These are phyloP conservation scores for Piloderma croceum DNA, from an alignment of 768 basidiomycete species.

Conservation along the genomic window DNA sequence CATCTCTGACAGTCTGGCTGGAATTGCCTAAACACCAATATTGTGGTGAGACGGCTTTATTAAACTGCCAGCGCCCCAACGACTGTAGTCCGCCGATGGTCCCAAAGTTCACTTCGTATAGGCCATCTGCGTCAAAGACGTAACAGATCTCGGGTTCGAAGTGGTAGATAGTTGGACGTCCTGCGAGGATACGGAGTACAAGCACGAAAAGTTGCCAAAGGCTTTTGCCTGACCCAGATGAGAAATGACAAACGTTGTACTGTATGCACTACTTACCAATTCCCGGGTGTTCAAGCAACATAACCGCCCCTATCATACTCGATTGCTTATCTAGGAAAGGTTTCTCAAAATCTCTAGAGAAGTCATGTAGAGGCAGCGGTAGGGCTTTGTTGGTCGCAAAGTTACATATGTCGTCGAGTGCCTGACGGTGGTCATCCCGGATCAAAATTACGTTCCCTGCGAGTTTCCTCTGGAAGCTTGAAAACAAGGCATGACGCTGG, in stretches of 20 bases:
- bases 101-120: slow-evolving; percentile 8
- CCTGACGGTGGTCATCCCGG: too few relatives aligned
- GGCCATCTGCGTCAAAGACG: slow-evolving; percentile 11
- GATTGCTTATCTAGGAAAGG: too few relatives aligned
- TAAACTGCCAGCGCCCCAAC: slow-evolving; percentile 6
- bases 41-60: slow-evolving; percentile 5
- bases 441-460: too few relatives aligned
- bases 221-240: slow-evolving; percentile 10
- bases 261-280: slow-evolving; percentile 11
- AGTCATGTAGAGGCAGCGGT: too few relatives aligned
- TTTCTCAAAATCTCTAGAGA: too few relatives aligned
- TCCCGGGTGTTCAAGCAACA: slow-evolving; percentile 12
- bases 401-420: too few relatives aligned
- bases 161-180: slow-evolving; percentile 14
- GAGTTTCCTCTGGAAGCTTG: too few relatives aligned
- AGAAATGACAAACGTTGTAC: slow-evolving; percentile 6
- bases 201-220: too few relatives aligned
- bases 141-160: slow-evolving; percentile 8
- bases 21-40: slow-evolving; percentile 14
- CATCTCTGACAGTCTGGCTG: slow-evolving; percentile 7
- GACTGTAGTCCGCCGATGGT: too few relatives aligned
- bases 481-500: too few relatives aligned
- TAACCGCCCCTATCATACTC: too few relatives aligned
- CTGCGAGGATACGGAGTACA: slow-evolving; percentile 11
- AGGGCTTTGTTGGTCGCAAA: too few relatives aligned